Conservation (phyloP, 2,329 filamentous ascomycete species). For the Nothophaeocryptopus gaeumannii region DNA sequence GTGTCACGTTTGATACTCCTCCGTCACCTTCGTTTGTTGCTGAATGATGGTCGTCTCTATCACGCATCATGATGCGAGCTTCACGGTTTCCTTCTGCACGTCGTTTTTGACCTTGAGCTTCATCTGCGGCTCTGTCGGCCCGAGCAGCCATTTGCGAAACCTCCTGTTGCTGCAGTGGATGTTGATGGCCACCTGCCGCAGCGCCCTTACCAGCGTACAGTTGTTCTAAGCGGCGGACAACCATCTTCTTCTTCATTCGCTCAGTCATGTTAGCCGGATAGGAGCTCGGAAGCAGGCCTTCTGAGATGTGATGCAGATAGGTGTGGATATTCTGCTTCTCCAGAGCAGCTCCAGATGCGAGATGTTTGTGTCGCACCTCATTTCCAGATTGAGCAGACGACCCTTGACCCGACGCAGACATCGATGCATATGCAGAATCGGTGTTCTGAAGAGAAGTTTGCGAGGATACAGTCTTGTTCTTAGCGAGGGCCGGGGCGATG, state of each 20-base stretch:
- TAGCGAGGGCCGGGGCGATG: slow-evolving; percentile 49
- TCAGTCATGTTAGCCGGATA: slow-evolving; percentile 59
- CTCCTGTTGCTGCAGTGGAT: slow-evolving; percentile 56
- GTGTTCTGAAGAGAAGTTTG: slow-evolving; percentile 47
- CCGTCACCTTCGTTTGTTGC: slow-evolving; percentile 7
- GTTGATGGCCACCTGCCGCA: slow-evolving; percentile 44
- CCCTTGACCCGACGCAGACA: slow-evolving; percentile 48
- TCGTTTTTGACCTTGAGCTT: slow-evolving; percentile 38
- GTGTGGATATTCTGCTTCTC: slow-evolving; percentile 62
- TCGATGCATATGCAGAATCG: slow-evolving; percentile 63
- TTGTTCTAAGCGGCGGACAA: slow-evolving; percentile 74
- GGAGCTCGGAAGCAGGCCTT: slow-evolving; percentile 62
- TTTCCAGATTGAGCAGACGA: slow-evolving; percentile 40
- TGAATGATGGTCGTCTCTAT: slow-evolving; percentile 23
- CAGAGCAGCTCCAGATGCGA: slow-evolving; percentile 29
- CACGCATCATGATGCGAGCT: slow-evolving; percentile 43
- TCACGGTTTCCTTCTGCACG: slow-evolving; percentile 45
- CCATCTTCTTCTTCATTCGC: slow-evolving; percentile 70
- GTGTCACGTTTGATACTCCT: not conserved
- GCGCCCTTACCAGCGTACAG: slow-evolving; percentile 71
- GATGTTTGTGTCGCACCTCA: slow-evolving; percentile 28
- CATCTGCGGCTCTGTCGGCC: slow-evolving; percentile 43
- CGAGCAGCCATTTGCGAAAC: slow-evolving; percentile 55
- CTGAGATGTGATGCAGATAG: slow-evolving; percentile 70
- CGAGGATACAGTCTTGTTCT: slow-evolving; percentile 59